Base-by-base conservation (phyloP, 2,329 filamentous ascomycete species). In the Verticillium longisporum region DNA sequence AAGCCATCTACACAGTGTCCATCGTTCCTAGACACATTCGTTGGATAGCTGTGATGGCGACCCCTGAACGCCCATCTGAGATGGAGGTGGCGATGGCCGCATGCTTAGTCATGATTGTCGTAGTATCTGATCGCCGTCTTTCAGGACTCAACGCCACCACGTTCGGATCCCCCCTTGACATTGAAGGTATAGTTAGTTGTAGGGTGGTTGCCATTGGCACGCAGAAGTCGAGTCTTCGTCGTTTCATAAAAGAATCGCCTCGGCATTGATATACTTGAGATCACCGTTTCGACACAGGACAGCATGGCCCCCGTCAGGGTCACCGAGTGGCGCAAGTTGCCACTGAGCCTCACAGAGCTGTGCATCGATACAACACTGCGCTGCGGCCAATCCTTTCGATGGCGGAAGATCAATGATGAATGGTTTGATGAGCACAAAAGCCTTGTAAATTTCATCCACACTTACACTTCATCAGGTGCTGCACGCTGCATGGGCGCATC, bases 301-400 rank as follows among this genome's bases (percentile, higher is more conserved):
- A 50, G 13, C 55, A 77, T 77, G 73, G 71, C 78, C 55, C 61
- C 75, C 57, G 73, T 73, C 57, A 81, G 80, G 34, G 79, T 86
- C n/a, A 81, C 88, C 15, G 89, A 91, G 72, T 99, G 95, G 95
- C 86, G 86, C 66, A 96, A 91, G 77, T 78, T 99, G 67, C 92
- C 95, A 31, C 79, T 97, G 50, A 90, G 82, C 63, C 77, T 97
- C 37, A 85, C 88, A 4, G 95, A 99, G 72, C 84, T 99, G 4
- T 97, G 92, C 72, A 92, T 99, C 66, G 92, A 97, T 69, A 99
- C 94, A 0, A 97, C 92, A 0, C 79, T 99, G 37, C 88, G 94
- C 64, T 99, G 95, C 73, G 95, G 95, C 3, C 95, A 99, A 74
- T 97, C 94, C 0, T 99, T 99, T 69, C 88, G 94, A 78, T 99